Evolutionary conservation across 805 yeast species (phyloP), one percentile per base, ranked within the genome.

Genomic region (Kodamaea neixiangensis): DNA sequence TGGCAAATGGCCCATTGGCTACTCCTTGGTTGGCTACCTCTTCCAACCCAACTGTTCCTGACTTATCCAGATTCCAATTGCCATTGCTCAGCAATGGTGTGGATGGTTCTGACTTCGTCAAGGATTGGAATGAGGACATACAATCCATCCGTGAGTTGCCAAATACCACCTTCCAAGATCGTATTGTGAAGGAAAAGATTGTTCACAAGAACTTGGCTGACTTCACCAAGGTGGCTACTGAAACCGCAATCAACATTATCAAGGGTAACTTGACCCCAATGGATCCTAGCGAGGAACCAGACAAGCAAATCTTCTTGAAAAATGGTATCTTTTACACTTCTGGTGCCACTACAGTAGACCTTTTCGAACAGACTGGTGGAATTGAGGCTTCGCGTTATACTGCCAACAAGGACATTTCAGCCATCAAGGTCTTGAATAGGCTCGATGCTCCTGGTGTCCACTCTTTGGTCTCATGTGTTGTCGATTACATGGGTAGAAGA

Each of bases 71-170:
- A 56, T 67, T 84, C 31, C 94, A 87, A 69, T 71, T 77, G 47
- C 80, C 68, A 54, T 73, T 73, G 46, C 69, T 83, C 41, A 60
- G 68, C 40, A 79, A 80, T 55, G 88, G 88, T 35, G 75, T 78
- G 19, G 87, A 82, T 56, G 87, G 85, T 39, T 77, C 80, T 22
- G 85, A 79, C 46, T 64, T 71, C 17, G 68, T 72, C 39, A 85
- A 85, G 60, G 97, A 93, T 60, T 92, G 96, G 88, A 91, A 91
- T 66, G 96, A 87, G 57, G 97, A 94, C 59, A 83, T 83, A 62
- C 98, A 94, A 73, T 77, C 89, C 2, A 77, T 89, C 44, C 81
- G 83, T 55, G 97, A 91, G 57, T 76, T 90, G 54, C 83, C 90
- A 29, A 73, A 76, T 33, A 62, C 75, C 1, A 66, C 79, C 19